Conservation (phyloP, 169 alveolate genomes). For the Cyclospora cayetanensis region DNA sequence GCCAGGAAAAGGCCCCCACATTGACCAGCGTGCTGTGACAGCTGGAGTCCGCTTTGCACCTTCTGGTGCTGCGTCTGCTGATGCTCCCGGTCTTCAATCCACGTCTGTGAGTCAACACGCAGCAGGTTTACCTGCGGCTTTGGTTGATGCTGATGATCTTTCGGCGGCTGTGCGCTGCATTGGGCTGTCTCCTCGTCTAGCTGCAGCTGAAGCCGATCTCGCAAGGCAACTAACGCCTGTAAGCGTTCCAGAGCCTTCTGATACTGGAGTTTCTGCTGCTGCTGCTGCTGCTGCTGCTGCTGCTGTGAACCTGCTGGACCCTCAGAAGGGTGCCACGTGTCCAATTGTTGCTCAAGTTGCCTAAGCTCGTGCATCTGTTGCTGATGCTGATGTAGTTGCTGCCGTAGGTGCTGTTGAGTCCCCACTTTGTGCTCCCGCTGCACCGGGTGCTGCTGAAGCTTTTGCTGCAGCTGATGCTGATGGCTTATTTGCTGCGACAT, state of each 20-base stretch:
- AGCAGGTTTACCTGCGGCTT: neutral
- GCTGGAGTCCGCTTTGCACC: too few relatives aligned
- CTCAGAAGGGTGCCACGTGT: neutral
- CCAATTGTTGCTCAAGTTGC: constrained; percentile 4
- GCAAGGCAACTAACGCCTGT: neutral
- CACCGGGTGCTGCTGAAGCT: constrained; percentile 12
- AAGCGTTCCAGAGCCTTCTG: neutral
- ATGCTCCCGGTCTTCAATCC: neutral
- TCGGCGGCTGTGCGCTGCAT: neutral
- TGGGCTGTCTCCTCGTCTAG: constrained; percentile 18
- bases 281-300: constrained; percentile 36
- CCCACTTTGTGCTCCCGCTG: too few relatives aligned
- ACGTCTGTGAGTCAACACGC: neutral
- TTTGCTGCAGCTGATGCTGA: constrained; percentile 9
- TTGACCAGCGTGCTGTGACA: too few relatives aligned
- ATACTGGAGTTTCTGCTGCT: constrained; percentile 22
- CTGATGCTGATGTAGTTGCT: neutral
- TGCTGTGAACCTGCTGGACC: neutral
- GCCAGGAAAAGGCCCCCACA: too few relatives aligned
- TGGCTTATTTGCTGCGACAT: neutral
- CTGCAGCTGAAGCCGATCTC: neutral
- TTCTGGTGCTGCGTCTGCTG: constrained; percentile 51
- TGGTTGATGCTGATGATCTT: too few relatives aligned
- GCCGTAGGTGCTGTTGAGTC: constrained; percentile 7
- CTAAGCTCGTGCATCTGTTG: neutral